Conservation (phyloP, 208 protist species). For the Angomonas deanei region DNA sequence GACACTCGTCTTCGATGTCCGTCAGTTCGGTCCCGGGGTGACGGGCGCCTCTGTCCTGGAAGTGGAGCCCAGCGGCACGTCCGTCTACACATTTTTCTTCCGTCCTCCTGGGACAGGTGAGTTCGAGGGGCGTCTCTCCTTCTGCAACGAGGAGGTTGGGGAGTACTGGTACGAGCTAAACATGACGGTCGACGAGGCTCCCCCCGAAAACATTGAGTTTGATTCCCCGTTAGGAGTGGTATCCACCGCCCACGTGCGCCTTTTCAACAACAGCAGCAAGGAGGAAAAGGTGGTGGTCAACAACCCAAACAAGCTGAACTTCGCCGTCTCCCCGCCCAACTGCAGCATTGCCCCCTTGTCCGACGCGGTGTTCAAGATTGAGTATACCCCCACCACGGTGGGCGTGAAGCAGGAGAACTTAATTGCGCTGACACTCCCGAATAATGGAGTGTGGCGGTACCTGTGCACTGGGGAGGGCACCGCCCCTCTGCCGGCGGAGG, state of each 20-base stretch:
- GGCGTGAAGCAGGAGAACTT: conserved; percentile 36
- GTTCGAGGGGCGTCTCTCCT: conserved; percentile 68
- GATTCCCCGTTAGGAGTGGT: conserved; percentile 63
- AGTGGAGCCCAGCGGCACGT: conserved; percentile 32
- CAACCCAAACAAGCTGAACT: conserved; percentile 64
- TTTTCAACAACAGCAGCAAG: conserved; percentile 71
- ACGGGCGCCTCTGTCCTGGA: conserved; percentile 68
- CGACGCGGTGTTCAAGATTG: conserved; percentile 49
- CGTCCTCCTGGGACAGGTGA: conserved; percentile 71
- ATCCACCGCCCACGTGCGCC: conserved; percentile 37
- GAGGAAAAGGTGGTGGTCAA: conserved; percentile 48
- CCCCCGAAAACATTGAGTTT: conserved; percentile 67
- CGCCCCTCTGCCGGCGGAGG: conserved; percentile 37
- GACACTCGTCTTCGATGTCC: conserved; percentile 71
- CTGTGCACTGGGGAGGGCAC: conserved; percentile 56
- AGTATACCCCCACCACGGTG: conserved; percentile 78
- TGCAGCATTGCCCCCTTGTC: conserved; percentile 48
- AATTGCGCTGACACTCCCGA: conserved; percentile 54
- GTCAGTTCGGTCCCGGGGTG: conserved; percentile 65
- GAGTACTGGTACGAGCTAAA: conserved; percentile 93
- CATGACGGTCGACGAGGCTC: conserved; percentile 68
- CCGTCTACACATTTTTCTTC: conserved; percentile 81
- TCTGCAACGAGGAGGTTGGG: conserved; percentile 85
- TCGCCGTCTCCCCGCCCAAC: conserved; percentile 31
- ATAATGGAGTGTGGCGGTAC: conserved; percentile 83